A percentile compares a stretch with the other conserved stretches of the same genome.
phyloP scores from a whole-genome alignment of 2,329 filamentous ascomycete genomes.

The Ilyonectria robusta region DNA sequence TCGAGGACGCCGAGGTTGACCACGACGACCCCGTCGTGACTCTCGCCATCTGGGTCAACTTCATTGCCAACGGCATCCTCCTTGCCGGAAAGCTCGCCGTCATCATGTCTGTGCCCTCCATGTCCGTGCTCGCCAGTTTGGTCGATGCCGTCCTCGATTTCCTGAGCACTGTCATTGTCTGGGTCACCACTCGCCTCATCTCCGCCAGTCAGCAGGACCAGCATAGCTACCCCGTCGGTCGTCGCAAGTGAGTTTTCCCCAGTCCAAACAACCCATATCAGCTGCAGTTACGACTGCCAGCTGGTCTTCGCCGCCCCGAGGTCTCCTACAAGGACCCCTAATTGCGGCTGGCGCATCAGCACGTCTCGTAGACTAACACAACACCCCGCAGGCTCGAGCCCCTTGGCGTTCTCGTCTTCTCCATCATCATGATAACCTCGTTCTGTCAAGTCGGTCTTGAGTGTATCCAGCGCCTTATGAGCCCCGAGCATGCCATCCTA shows the following conservation, averaged over 20 bases:
- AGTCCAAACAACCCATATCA: not conserved
- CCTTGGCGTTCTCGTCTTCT: slow-evolving; percentile 85
- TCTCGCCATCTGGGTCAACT: slow-evolving; percentile 90
- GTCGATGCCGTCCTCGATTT: slow-evolving; percentile 88
- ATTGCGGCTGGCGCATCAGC: not conserved
- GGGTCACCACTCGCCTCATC: slow-evolving; percentile 82
- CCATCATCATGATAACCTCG: slow-evolving; percentile 87
- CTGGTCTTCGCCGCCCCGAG: not conserved
- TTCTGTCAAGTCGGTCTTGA: slow-evolving; percentile 84
- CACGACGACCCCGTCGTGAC: slow-evolving; percentile 83
- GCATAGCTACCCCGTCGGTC: slow-evolving; percentile 84
- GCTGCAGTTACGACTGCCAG: not conserved
- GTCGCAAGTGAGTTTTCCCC: slow-evolving; percentile 64
- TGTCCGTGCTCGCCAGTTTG: slow-evolving; percentile 84
- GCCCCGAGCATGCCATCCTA: slow-evolving; percentile 77
- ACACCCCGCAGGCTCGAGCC: slow-evolving; percentile 74
- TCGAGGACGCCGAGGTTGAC: slow-evolving; percentile 80
- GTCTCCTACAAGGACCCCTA: not conserved
- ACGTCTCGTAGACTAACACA: slow-evolving; percentile 37
- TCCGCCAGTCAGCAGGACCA: slow-evolving; percentile 75
- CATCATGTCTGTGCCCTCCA: slow-evolving; percentile 82
- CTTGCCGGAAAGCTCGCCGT: slow-evolving; percentile 84
- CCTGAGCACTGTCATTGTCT: slow-evolving; percentile 85
- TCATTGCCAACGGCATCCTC: slow-evolving; percentile 82
- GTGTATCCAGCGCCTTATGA: slow-evolving; percentile 75